phyloP scores from a whole-genome alignment of 2,329 filamentous ascomycete species.

The Botrytis byssoidea region DNA sequence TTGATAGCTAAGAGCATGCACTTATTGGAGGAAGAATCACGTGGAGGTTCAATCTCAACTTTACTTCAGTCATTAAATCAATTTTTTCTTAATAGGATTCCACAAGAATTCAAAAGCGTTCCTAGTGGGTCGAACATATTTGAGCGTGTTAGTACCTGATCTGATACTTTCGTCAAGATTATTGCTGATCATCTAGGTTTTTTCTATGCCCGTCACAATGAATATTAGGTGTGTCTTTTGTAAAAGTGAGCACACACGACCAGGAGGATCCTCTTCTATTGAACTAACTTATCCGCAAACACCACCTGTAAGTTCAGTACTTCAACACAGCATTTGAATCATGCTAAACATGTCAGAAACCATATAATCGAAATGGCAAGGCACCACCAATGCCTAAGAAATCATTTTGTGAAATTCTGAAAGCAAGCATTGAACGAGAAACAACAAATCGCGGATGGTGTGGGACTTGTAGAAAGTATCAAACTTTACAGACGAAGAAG shows the following conservation, averaged over 20 bases:
- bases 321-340: neutral
- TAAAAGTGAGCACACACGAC: conserved; percentile 77
- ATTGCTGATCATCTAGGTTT: conserved; percentile 44
- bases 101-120: conserved; percentile 71
- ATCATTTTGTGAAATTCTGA: conserved; percentile 88
- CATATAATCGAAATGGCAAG: conserved; percentile 49
- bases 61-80: conserved; percentile 86
- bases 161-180: neutral
- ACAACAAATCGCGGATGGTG: conserved; percentile 92
- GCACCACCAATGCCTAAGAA: conserved; percentile 53
- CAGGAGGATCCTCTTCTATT: conserved; percentile 77
- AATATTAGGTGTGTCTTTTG: conserved; percentile 85
- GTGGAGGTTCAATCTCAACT: conserved; percentile 68
- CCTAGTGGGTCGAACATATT: conserved; percentile 61
- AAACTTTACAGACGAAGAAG: conserved; percentile 81
- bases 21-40: conserved; percentile 79
- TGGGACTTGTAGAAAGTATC: conserved; percentile 84
- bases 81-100: conserved; percentile 80
- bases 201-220: conserved; percentile 69
- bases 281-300: conserved; percentile 75
- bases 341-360: conserved; percentile 44
- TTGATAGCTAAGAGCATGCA: conserved; percentile 65
- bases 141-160: conserved; percentile 57
- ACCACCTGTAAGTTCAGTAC: conserved; percentile 28
- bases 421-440: conserved; percentile 86